These are phyloP conservation scores for Boletus speciosus DNA, from an alignment of 768 basidiomycete genomes.

Conservation along the genomic window DNA sequence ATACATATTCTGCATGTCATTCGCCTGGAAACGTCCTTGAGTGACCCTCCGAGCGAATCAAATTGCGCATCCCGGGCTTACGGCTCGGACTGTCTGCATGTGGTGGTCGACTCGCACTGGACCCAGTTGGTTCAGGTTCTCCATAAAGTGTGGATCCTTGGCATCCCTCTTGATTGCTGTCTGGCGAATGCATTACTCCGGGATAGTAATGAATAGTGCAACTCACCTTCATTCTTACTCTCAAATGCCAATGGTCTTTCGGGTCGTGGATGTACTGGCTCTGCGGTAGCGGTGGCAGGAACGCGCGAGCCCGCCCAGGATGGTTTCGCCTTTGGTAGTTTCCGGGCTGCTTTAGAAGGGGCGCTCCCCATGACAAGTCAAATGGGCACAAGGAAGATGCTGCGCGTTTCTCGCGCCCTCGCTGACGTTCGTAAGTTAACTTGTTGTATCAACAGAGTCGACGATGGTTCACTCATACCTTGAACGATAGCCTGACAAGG, in stretches of 20 bases:
- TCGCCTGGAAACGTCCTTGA: conserved; percentile 9
- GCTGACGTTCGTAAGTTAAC: too few relatives aligned
- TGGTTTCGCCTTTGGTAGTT: conserved; percentile 49
- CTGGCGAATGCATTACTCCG: not conserved
- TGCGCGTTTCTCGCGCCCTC: too few relatives aligned
- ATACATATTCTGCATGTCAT: conserved; percentile 44
- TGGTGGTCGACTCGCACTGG: conserved; percentile 69
- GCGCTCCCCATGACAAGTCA: conserved; percentile 50
- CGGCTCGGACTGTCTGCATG: conserved; percentile 48
- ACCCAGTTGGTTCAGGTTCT: conserved; percentile 61
- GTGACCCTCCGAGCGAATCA: not conserved
- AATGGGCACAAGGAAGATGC: too few relatives aligned
- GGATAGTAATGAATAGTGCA: not conserved
- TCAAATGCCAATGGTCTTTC: conserved; percentile 44
- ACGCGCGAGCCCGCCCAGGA: conserved; percentile 49
- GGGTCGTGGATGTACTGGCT: conserved; percentile 12
- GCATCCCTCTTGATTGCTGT: conserved; percentile 62
- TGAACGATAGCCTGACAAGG: too few relatives aligned
- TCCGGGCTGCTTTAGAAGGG: conserved; percentile 58
- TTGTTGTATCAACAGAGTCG: too few relatives aligned
- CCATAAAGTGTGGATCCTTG: conserved; percentile 68
- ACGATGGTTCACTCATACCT: too few relatives aligned
- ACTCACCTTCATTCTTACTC: conserved; percentile 46
- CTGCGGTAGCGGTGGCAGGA: conserved; percentile 15
- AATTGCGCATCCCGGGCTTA: conserved; percentile 26